phyloP scores from a whole-genome alignment of 2,329 filamentous ascomycete species.

The Fusarium albosuccineum region DNA sequence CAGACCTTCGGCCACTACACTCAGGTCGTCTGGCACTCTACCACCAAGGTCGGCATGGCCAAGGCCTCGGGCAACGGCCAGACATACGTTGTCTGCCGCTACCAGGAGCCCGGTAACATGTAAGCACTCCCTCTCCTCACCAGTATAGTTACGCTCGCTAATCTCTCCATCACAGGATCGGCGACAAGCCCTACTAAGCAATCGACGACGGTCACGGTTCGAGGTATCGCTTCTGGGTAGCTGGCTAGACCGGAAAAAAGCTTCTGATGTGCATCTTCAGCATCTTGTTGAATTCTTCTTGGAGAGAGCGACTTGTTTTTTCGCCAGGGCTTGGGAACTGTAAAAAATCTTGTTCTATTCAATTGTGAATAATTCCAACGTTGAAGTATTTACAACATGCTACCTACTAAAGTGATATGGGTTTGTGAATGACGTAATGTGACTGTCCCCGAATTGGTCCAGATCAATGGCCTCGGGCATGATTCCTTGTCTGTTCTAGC shows the following conservation, averaged over 20 bases:
- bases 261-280: conserved; percentile 37
- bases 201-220: conserved; percentile 2
- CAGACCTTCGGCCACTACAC: conserved; percentile 44
- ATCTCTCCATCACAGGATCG: conserved; percentile 31
- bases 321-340: conserved; percentile 30
- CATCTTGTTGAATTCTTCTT: conserved; percentile 9
- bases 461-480: too few relatives aligned
- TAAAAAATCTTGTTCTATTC: conserved; percentile 26
- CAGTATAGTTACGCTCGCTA: conserved; percentile 17
- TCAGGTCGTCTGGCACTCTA: conserved; percentile 43
- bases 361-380: conserved; percentile 15
- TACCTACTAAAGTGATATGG: too few relatives aligned
- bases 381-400: too few relatives aligned
- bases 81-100: conserved; percentile 43
- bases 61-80: conserved; percentile 31
- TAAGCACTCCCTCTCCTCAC: conserved; percentile 20
- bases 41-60: conserved; percentile 45
- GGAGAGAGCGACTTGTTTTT: conserved; percentile 17
- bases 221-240: conserved; percentile 16
- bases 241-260: conserved; percentile 11
- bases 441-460: too few relatives aligned
- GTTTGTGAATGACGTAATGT: too few relatives aligned
- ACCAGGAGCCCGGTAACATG: conserved; percentile 44
- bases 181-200: conserved; percentile 39
- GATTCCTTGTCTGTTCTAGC: too few relatives aligned